Base-by-base conservation (phyloP, 2,329 filamentous ascomycete species). In the Xylariaceae sp. region DNA sequence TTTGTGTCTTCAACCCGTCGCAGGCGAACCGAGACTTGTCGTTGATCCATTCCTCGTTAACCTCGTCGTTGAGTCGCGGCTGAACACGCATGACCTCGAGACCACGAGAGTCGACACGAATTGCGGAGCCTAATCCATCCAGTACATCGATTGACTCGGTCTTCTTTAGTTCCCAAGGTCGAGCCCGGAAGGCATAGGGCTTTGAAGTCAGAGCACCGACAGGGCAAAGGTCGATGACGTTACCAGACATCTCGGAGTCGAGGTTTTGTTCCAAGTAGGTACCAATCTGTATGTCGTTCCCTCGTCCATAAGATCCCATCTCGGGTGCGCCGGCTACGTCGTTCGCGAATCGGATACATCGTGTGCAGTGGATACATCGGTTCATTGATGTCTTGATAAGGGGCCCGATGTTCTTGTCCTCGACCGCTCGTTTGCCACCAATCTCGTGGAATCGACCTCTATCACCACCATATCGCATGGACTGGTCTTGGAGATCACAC, bases 331-430 rank as follows among this genome's bases (percentile, higher is more conserved):
- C 93, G 48, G 93, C 93, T 60, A 98, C 78, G 61, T 98, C 93
- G 69, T 97, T 98, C 64, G 93, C 87, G 69, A 98, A 98, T 62
- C 93, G 89, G 56, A 98, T 82, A 70, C 93, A 98, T 61, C 93
- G 83, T 50, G 93, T 98, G 77, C 93, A 98, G 75, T 98, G 93
- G 61, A 98, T 98, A 69, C 93, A 98, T 65, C 93, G 81, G 78
- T 98, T 98, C 93, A 98, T 98, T 37, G 93, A 98, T 3, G 93
- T 98, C 81, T 98, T 98, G 72, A 98, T 87, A 55, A 98, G 69
- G 40, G 93, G 93, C 28, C 93, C 93, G 60, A 98, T 96, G 68
- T 98, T 97, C 79, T 98, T 98, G 70, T 98, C 93, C 73, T 98
- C 93, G 30, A 96, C 90, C 19, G 89, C 93, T 74, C 93, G 87